Conservation (phyloP, 169 alveolate species). For the Eimeria falciformis region DNA sequence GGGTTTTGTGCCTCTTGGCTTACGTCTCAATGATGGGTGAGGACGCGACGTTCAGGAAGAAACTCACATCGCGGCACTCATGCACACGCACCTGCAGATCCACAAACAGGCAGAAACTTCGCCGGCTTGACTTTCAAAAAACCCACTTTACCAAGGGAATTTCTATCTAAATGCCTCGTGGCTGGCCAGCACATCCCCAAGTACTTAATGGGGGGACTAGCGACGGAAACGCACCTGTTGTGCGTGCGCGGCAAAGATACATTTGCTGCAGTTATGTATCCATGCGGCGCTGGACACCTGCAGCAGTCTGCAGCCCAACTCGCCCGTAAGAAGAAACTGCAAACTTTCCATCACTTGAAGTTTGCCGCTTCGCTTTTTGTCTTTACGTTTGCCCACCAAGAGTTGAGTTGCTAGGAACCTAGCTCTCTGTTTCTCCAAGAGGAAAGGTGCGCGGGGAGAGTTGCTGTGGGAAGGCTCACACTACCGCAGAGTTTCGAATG, state of each 20-base stretch:
- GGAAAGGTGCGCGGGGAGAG: too few relatives aligned
- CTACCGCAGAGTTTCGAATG: background rate
- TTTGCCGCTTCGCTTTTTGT: background rate
- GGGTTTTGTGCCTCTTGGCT: background rate
- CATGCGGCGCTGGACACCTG: conserved; percentile 10
- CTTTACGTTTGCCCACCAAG: too few relatives aligned
- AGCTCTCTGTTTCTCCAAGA: too few relatives aligned
- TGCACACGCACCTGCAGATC: conserved; percentile 6
- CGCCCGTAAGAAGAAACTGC: background rate
- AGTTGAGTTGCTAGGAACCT: too few relatives aligned
- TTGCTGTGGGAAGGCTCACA: background rate
- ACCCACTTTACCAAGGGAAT: too few relatives aligned
- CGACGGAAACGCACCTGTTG: conserved; percentile 34
- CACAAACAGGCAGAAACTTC: background rate
- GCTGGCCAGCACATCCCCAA: too few relatives aligned
- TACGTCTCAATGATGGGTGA: conserved; percentile 22
- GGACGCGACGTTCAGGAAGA: background rate
- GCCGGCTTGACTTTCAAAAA: background rate
- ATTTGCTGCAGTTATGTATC: conserved; percentile 18
- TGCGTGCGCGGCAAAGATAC: conserved; percentile 11
- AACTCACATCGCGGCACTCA: conserved; percentile 7
- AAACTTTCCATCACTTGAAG: background rate
- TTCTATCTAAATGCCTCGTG: too few relatives aligned
- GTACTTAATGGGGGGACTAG: too few relatives aligned
- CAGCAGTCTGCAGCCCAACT: conserved; percentile 23